These are phyloP conservation scores for Aurantiochytrium sp. DNA, from an alignment of 108 stramenopile genomes.

Conservation along the genomic window DNA sequence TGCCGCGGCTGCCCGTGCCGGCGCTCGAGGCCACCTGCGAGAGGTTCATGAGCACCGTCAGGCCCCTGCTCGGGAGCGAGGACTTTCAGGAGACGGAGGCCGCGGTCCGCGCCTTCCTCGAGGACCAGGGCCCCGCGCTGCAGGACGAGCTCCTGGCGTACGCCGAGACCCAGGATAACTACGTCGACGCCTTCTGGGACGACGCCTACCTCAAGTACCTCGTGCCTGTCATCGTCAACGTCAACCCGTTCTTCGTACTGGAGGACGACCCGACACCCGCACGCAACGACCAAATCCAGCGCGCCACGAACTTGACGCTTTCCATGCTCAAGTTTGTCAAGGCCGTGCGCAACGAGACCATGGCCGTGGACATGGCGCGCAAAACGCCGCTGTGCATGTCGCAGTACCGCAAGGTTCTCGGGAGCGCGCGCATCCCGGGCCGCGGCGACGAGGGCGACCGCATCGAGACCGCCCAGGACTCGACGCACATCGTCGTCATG, in stretches of 20 bases:
- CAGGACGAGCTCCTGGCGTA: neutral
- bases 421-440: neutral
- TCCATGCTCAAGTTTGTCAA: neutral
- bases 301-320: neutral
- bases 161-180: neutral
- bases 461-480: neutral
- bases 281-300: neutral
- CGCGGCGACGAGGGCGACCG: neutral
- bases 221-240: neutral
- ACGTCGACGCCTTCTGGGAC: conserved; percentile 1
- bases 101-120: neutral
- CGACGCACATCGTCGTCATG: neutral
- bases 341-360: neutral
- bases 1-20: neutral
- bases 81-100: neutral
- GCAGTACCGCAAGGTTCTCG: neutral
- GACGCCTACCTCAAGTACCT: neutral
- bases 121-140: neutral
- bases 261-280: neutral
- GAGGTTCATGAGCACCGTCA: neutral
- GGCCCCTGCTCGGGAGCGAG: neutral
- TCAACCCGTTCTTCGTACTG: neutral
- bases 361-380: neutral
- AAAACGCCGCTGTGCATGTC: neutral
- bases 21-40: neutral